Evolutionary conservation across 2,329 filamentous ascomycete genomes (phyloP).

Genomic region (Cladophialophora carrionii): DNA sequence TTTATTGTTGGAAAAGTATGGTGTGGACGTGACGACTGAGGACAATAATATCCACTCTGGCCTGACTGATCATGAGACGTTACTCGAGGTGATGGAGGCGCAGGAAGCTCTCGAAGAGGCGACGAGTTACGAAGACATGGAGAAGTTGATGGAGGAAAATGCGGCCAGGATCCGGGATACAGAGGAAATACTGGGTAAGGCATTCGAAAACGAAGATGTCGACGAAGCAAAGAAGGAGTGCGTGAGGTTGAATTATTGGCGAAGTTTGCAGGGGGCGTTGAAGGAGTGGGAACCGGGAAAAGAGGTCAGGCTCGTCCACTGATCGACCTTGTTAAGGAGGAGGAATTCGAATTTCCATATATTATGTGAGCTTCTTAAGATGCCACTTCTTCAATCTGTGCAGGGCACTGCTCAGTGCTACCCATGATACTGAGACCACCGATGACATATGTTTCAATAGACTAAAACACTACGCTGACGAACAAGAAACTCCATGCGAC

Average conservation of each 20-base stretch:
- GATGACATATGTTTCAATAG: neutral
- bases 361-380: neutral
- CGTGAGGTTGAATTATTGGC: slow-evolving; percentile 83
- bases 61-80: slow-evolving; percentile 68
- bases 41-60: slow-evolving; percentile 69
- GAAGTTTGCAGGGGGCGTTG: slow-evolving; percentile 79
- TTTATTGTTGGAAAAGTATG: slow-evolving; percentile 67
- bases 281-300: slow-evolving; percentile 82
- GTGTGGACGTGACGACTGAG: slow-evolving; percentile 71
- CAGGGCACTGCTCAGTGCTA: neutral
- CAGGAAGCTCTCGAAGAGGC: slow-evolving; percentile 71
- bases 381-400: neutral
- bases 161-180: slow-evolving; percentile 66
- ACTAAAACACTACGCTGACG: neutral
- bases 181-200: slow-evolving; percentile 63
- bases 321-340: slow-evolving; percentile 30
- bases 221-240: slow-evolving; percentile 70
- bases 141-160: slow-evolving; percentile 69
- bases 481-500: neutral
- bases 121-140: slow-evolving; percentile 61
- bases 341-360: neutral
- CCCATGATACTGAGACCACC: neutral
- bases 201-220: slow-evolving; percentile 69
- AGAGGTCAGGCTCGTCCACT: slow-evolving; percentile 61
- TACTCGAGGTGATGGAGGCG: slow-evolving; percentile 86